phyloP scores from a whole-genome alignment of 2,329 filamentous ascomycete species.

The Cladosporium sp. region DNA sequence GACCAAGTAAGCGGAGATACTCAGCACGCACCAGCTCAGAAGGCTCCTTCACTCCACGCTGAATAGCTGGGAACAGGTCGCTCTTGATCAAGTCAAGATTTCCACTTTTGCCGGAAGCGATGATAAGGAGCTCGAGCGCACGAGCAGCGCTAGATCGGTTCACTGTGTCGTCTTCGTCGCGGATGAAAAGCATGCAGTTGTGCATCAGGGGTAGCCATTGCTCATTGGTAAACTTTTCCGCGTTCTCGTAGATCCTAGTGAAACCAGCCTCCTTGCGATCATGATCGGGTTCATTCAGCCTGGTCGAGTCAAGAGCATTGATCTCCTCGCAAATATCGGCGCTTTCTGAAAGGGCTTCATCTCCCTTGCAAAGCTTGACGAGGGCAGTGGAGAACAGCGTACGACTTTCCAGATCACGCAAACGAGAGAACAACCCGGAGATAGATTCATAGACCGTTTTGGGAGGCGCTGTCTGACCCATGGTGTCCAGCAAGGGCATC shows the following conservation, averaged over 20 bases:
- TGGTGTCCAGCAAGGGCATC: conserved; percentile 58
- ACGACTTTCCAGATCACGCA: conserved; percentile 76
- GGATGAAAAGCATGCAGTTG: conserved; percentile 85
- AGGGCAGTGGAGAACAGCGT: conserved; percentile 71
- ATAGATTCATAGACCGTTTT: conserved; percentile 68
- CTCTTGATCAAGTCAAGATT: conserved; percentile 50
- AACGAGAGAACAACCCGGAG: conserved; percentile 82
- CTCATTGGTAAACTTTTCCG: conserved; percentile 59
- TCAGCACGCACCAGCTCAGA: conserved; percentile 85
- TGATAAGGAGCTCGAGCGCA: conserved; percentile 70
- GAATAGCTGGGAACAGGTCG: conserved; percentile 32
- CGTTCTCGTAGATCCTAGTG: conserved; percentile 61
- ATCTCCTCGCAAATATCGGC: conserved; percentile 71
- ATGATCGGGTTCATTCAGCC: conserved; percentile 84
- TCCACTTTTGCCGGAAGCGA: conserved; percentile 37
- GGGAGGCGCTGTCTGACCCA: conserved; percentile 12
- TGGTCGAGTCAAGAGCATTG: conserved; percentile 70
- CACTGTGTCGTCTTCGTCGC: conserved; percentile 81
- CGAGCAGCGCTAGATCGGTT: conserved; percentile 81
- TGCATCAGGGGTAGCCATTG: conserved; percentile 87
- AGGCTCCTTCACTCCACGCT: conserved; percentile 53
- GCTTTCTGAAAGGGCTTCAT: conserved; percentile 57
- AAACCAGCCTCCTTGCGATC: conserved; percentile 77
- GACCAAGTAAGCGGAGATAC: conserved; percentile 73
- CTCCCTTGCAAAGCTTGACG: conserved; percentile 62